Conservation (phyloP, 345 rosid species). For the Combretum micranthum region DNA sequence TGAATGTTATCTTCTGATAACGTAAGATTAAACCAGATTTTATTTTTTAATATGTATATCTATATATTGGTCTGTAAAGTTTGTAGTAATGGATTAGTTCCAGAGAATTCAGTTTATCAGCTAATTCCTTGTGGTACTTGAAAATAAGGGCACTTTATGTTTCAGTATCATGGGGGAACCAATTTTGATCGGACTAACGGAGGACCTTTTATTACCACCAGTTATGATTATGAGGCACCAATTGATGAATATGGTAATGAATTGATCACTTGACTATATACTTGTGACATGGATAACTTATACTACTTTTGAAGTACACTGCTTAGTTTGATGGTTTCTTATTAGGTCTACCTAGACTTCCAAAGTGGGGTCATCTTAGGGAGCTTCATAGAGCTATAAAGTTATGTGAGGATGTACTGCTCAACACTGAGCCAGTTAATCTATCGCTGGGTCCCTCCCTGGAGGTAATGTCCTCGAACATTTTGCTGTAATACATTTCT, state of each 20-base stretch:
- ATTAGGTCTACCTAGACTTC: slow-evolving; percentile 78
- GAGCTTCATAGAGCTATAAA: slow-evolving; percentile 78
- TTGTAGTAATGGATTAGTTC: not conserved
- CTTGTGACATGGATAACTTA: not conserved
- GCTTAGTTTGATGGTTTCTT: slow-evolving; percentile 3
- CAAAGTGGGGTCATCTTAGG: slow-evolving; percentile 95
- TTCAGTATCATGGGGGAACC: slow-evolving; percentile 95
- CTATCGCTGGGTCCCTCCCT: slow-evolving; percentile 54
- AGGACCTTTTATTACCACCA: slow-evolving; percentile 91
- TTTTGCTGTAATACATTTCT: too few relatives aligned
- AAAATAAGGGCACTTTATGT: slow-evolving; percentile 5
- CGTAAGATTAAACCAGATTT: too few relatives aligned
- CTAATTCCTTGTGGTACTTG: not conserved
- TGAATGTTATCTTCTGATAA: slow-evolving; percentile 2
- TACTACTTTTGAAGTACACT: too few relatives aligned
- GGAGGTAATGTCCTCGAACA: slow-evolving; percentile 39
- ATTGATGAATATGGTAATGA: slow-evolving; percentile 89
- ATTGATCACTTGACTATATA: not conserved
- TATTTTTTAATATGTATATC: too few relatives aligned
- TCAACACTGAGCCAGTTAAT: slow-evolving; percentile 43
- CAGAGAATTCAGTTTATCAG: not conserved
- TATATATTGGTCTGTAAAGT: too few relatives aligned
- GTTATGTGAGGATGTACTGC: slow-evolving; percentile 59
- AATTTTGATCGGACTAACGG: slow-evolving; percentile 95
- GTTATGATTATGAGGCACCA: slow-evolving; percentile 98